A percentile compares a stretch with the other conserved stretches of the same genome.
Conservation (phyloP, 2,329 filamentous ascomycete species). For the Shiraia sp. region DNA sequence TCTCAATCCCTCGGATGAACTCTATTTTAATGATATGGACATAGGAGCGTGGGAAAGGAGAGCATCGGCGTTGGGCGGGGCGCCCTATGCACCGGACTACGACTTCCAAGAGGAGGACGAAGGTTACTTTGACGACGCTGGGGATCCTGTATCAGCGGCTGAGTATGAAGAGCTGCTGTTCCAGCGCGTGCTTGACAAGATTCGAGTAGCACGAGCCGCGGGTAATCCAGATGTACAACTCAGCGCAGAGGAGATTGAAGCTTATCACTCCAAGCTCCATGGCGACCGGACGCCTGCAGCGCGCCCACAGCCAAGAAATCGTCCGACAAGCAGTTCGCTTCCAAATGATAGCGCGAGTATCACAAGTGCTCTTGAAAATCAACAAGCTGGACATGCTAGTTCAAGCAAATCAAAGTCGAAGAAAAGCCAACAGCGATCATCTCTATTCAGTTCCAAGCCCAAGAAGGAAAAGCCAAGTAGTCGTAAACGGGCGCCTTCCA, state of each 20-base stretch:
- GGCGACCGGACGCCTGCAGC: slow-evolving; percentile 46
- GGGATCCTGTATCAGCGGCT: slow-evolving; percentile 40
- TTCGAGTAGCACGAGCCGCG: slow-evolving; percentile 74
- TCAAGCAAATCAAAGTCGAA: slow-evolving; percentile 42
- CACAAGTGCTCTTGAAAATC: slow-evolving; percentile 33
- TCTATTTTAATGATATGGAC: slow-evolving; percentile 55
- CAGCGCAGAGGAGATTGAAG: slow-evolving; percentile 77
- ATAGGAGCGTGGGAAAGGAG: slow-evolving; percentile 45
- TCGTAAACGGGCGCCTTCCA: slow-evolving; percentile 33
- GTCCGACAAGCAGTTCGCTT: slow-evolving; percentile 26
- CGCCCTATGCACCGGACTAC: slow-evolving; percentile 54
- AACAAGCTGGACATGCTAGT: slow-evolving; percentile 29
- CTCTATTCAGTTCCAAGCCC: slow-evolving; percentile 34
- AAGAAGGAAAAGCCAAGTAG: slow-evolving; percentile 39
- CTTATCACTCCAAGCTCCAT: slow-evolving; percentile 70
- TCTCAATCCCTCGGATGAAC: slow-evolving; percentile 48
- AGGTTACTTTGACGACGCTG: slow-evolving; percentile 47
- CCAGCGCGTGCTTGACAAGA: slow-evolving; percentile 77
- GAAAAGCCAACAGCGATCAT: slow-evolving; percentile 29
- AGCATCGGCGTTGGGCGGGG: slow-evolving; percentile 52
- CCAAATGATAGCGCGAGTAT: slow-evolving; percentile 36
- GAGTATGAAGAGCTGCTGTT: slow-evolving; percentile 75
- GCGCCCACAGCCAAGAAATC: slow-evolving; percentile 24
- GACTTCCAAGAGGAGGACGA: slow-evolving; percentile 57
- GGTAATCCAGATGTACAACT: slow-evolving; percentile 81